These are phyloP conservation scores for Globisporangium paroecandrum DNA, from an alignment of 352 stramenopile genomes.

Conservation along the genomic window DNA sequence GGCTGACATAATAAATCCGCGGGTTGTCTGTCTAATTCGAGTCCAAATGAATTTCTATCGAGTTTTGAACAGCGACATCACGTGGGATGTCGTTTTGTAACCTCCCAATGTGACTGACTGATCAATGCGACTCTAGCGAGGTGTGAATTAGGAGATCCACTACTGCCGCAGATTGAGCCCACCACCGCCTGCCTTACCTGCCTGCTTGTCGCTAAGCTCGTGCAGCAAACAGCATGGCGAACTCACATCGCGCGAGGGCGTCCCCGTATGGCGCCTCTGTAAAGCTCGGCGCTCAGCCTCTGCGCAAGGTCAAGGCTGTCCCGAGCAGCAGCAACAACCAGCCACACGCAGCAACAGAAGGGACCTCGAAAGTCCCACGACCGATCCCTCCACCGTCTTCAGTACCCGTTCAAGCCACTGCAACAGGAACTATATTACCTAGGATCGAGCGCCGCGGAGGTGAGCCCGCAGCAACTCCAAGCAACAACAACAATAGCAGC, in stretches of 20 bases:
- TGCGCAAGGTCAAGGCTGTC: neutral
- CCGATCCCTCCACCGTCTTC: conserved; percentile 18
- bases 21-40: neutral
- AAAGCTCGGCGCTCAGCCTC: neutral
- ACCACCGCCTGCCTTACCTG: neutral
- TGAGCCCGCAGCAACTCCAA: neutral
- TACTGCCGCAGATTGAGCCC: neutral
- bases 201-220: neutral
- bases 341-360: neutral
- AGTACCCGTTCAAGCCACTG: neutral
- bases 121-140: neutral
- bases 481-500: conserved; percentile 18
- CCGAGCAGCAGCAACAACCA: neutral
- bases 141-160: neutral
- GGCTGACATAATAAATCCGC: neutral
- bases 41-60: neutral
- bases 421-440: conserved; percentile 28
- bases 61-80: neutral
- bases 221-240: conserved; percentile 1
- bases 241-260: conserved; percentile 1
- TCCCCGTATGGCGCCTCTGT: neutral
- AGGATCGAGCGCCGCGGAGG: conserved; percentile 29
- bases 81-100: conserved; percentile 1
- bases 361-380: conserved; percentile 21
- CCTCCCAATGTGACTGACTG: conserved; percentile 1